Percentiles rank a stretch among this genome's conserved stretches.
Evolutionary conservation across 257 asterid genomes (phyloP).

Genomic region (Solanum rostratum): DNA sequence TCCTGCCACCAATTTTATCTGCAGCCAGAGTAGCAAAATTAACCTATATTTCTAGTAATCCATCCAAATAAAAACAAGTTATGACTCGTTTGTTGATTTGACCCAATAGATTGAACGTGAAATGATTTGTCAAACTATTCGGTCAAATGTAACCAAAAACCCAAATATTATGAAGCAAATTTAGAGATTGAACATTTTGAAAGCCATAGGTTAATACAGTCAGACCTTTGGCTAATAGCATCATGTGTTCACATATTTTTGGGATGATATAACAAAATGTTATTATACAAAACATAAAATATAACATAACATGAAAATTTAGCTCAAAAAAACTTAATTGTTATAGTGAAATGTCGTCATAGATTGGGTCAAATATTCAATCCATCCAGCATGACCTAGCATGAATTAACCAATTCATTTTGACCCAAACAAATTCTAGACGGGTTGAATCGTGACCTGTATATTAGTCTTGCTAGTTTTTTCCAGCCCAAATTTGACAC

Average conservation of each 20-base stretch:
- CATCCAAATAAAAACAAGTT: background rate
- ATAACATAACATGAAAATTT: background rate
- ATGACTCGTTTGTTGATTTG: background rate
- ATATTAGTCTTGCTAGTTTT: background rate
- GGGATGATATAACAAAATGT: background rate
- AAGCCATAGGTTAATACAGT: background rate
- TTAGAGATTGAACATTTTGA: background rate
- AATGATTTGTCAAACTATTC: background rate
- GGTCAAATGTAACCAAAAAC: background rate
- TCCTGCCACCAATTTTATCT: background rate
- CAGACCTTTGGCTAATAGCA: background rate
- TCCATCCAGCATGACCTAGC: too few species aligned
- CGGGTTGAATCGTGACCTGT: background rate
- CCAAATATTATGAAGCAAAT: background rate
- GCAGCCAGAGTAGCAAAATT: background rate
- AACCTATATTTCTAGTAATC: background rate
- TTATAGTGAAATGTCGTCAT: too few species aligned
- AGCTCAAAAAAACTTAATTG: too few species aligned
- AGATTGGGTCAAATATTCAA: too few species aligned
- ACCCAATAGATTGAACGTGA: background rate
- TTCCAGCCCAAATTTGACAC: background rate
- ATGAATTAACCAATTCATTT: background rate
- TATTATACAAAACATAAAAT: background rate
- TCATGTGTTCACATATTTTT: background rate
- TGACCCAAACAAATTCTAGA: background rate